Evolutionary conservation across 805 yeast genomes (phyloP).

Genomic region (Ogataea nitratoaversa): DNA sequence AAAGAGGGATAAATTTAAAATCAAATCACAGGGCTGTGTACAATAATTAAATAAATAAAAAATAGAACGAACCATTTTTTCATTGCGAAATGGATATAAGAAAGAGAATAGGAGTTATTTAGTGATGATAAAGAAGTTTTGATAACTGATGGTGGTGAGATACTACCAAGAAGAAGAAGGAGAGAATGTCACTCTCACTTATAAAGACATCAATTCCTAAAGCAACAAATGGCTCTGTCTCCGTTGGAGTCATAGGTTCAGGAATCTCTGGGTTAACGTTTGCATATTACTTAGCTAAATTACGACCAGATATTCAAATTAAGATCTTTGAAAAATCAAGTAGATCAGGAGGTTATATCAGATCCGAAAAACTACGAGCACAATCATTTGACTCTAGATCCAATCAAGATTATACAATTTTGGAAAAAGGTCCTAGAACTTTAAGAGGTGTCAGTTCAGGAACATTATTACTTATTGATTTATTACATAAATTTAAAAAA

Average conservation of each 20-base stretch:
- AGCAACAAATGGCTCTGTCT: conserved; percentile 28
- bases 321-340: conserved; percentile 53
- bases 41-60: too few species aligned
- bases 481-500: conserved; percentile 44
- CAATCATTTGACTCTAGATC: conserved; percentile 22
- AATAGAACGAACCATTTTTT: too few species aligned
- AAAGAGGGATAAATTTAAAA: too few species aligned
- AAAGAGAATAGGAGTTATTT: too few species aligned
- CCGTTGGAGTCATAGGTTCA: conserved; percentile 75
- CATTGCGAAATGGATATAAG: too few species aligned
- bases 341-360: conserved; percentile 78
- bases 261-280: conserved; percentile 85
- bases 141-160: too few species aligned
- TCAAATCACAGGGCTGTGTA: too few species aligned
- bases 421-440: conserved; percentile 92
- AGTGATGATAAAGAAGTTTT: too few species aligned
- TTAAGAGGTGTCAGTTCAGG: conserved; percentile 82
- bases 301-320: conserved; percentile 75
- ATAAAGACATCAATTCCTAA: conserved; percentile 8
- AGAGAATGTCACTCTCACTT: conserved; percentile 5
- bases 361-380: conserved; percentile 40
- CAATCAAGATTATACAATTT: conserved; percentile 26
- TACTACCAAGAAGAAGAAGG: too few species aligned
- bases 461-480: conserved; percentile 61
- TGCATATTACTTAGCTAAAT: conserved; percentile 58